Base-by-base conservation (phyloP, 2,329 filamentous ascomycete genomes). In the Talaromyces islandicus region DNA sequence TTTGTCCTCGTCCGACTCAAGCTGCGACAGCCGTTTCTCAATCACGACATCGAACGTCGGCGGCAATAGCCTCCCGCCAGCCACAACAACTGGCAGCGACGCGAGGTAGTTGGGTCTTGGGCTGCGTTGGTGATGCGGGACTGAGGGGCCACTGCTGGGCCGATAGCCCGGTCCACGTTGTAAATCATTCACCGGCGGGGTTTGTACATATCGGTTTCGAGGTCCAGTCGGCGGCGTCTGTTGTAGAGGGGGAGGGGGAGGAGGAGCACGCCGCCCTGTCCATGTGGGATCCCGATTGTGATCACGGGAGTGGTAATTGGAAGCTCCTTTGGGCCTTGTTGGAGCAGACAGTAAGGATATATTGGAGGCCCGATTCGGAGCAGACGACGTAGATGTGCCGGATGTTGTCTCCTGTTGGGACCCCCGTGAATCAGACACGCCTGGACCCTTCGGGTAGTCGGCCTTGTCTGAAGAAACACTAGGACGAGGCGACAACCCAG, bases 1-100 rank as follows among this genome's bases (percentile, higher is more conserved):
- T 59, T 73, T 76, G 61, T 77, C 77, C 54, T 75, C 73, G 57
- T 81, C 79, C 1, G 70, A 63, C 57, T 80, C 78, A 5, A 81
- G 69, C 58, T 77, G 75, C 30, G 68, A 66, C 50, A 81, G 69
- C n/a, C 78, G 74, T 62, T 76, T 79, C 60, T 78, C 78, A 17
- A 70, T 70, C 7, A 68, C 67, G 5, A 70, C 64, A 60, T 79
- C 76, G 7, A 79, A 62, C 12, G 66, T 65, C 0, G 71, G 73
- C 7, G 76, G 71, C 2, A 77, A 63, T 17, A 72, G 57, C 63
- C 75, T 75, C 6, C 79, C 79, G 25, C 78, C 78, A 0, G 76
- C 72, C 3, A 80, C 65, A 29, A 80, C 68, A 5, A 69, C 67
- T 48, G 68, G 66, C 21, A 79, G 66, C 5, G 76, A 71, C 12